Conservation (phyloP, 192 early-diverging fungal genomes). For the Rhizoclosmatium globosum region DNA sequence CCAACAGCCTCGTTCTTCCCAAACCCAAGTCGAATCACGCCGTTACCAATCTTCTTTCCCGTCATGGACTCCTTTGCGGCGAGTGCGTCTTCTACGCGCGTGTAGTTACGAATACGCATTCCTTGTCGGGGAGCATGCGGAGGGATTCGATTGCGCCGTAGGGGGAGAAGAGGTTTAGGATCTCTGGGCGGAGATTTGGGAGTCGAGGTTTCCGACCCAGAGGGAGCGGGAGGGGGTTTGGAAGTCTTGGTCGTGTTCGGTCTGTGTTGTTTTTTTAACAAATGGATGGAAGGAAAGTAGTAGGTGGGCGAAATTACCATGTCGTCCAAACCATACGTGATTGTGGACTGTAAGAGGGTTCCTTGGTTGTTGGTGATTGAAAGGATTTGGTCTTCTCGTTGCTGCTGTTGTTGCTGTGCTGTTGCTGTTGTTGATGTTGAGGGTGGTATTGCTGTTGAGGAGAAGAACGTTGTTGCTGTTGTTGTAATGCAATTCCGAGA, state of each 20-base stretch:
- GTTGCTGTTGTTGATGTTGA: slow-evolving; percentile 38
- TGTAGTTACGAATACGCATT: slow-evolving; percentile 95
- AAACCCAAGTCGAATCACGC: slow-evolving; percentile 41
- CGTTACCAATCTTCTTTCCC: slow-evolving; percentile 75
- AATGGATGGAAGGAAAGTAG: no score
- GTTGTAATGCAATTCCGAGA: neutral
- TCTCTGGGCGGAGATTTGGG: slow-evolving; percentile 80
- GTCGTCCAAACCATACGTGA: no score
- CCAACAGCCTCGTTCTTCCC: slow-evolving; percentile 78
- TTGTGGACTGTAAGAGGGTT: no score
- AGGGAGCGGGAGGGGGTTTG: slow-evolving; percentile 83
- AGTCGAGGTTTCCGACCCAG: slow-evolving; percentile 96
- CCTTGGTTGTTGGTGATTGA: no score
- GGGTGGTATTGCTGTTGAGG: slow-evolving; percentile 22
- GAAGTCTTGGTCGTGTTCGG: slow-evolving; percentile 31
- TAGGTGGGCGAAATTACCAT: no score
- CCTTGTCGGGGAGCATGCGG: slow-evolving; percentile 89
- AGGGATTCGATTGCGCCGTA: slow-evolving; percentile 93
- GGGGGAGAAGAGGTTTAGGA: slow-evolving; percentile 79
- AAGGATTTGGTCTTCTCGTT: neutral
- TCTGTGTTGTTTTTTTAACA: neutral
- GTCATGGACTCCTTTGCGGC: slow-evolving; percentile 84
- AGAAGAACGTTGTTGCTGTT: neutral
- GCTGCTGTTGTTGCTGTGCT: slow-evolving; percentile 10
- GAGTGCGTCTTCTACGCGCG: slow-evolving; percentile 84